A percentile compares a stretch with the other conserved stretches of the same genome.
These are phyloP conservation scores for Vigna trinervia DNA, from an alignment of 306 rosid species.

Conservation along the genomic window DNA sequence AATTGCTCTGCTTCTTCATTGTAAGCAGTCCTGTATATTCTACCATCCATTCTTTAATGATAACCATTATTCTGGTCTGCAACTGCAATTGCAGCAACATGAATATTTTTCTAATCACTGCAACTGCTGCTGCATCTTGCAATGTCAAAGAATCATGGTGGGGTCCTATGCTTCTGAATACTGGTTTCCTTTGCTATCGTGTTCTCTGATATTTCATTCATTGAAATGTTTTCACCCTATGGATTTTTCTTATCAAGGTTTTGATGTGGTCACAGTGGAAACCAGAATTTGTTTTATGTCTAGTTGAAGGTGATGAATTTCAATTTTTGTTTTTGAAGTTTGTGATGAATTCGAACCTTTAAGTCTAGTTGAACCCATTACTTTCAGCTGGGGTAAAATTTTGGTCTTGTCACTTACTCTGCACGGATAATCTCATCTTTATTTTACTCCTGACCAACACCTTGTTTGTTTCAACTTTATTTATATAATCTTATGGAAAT, in stretches of 20 bases:
- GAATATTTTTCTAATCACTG: no score
- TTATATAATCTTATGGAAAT: no score
- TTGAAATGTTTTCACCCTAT: not conserved
- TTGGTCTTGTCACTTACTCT: not conserved
- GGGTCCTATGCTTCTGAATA: not conserved
- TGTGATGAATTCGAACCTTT: not conserved
- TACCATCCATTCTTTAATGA: not conserved
- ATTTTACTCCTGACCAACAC: not conserved
- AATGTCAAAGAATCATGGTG: no score
- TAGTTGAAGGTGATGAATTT: not conserved
- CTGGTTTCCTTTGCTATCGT: not conserved
- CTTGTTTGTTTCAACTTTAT: no score
- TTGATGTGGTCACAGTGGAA: not conserved
- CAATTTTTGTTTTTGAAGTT: not conserved
- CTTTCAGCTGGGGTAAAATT: not conserved
- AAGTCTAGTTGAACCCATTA: not conserved
- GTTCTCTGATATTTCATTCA: not conserved
- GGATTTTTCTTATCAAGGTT: not conserved
- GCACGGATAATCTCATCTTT: not conserved
- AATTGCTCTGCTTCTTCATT: slow-evolving; percentile 27
- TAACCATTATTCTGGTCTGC: not conserved
- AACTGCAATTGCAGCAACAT: no score
- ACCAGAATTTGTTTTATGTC: not conserved
- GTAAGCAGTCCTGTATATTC: slow-evolving; percentile 19
- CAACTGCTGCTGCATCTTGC: no score